These are phyloP conservation scores for Arthrobotrys megalospora DNA, from an alignment of 2,329 filamentous ascomycete genomes.

Conservation along the genomic window DNA sequence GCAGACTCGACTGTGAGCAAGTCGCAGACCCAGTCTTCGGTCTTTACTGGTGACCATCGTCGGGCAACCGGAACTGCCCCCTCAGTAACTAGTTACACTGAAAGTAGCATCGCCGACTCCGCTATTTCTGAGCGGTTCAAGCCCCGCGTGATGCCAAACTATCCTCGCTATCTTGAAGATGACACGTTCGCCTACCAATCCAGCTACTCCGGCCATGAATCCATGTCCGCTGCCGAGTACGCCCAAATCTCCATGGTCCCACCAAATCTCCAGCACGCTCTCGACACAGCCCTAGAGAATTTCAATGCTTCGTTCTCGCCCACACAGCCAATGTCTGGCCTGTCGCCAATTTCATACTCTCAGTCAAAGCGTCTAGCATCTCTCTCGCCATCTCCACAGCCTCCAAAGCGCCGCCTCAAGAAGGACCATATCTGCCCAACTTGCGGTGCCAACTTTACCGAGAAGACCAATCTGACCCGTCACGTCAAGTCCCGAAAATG, in stretches of 20 bases:
- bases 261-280: constrained; percentile 38
- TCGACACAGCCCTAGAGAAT: constrained; percentile 45
- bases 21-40: constrained; percentile 56
- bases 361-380: constrained; percentile 42
- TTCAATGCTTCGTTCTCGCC: constrained; percentile 34
- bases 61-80: constrained; percentile 43
- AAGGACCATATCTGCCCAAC: constrained; percentile 49
- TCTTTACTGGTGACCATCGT: constrained; percentile 49
- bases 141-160: constrained; percentile 37
- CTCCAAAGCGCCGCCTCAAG: constrained; percentile 36
- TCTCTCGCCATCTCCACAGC: constrained; percentile 46
- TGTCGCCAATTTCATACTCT: constrained; percentile 7
- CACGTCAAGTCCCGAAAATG: constrained; percentile 59
- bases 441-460: constrained; percentile 50
- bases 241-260: constrained; percentile 39
- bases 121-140: constrained; percentile 55
- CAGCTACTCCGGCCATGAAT: constrained; percentile 11
- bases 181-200: constrained; percentile 31
- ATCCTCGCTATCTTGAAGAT: constrained; percentile 45
- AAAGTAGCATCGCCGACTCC: constrained; percentile 57
- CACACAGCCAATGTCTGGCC: neutral
- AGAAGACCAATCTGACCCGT: constrained; percentile 57
- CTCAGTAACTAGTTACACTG: constrained; percentile 58
- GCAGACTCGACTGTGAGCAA: constrained; percentile 57
- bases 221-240: constrained; percentile 39